These are phyloP conservation scores for Clonostachys rosea DNA, from an alignment of 2,329 filamentous ascomycete species.

Conservation along the genomic window DNA sequence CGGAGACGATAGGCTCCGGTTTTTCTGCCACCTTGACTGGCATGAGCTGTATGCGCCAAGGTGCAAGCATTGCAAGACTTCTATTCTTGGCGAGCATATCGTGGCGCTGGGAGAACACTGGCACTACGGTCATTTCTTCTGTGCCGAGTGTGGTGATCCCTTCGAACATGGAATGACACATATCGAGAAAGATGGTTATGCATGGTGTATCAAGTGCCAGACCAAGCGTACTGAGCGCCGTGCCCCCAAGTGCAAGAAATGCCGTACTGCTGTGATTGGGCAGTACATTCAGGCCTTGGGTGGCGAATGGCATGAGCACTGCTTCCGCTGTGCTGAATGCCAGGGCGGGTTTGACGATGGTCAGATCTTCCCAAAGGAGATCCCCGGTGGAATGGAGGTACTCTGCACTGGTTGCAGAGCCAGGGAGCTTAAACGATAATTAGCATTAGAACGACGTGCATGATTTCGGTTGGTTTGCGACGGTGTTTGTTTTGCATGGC, in stretches of 20 bases:
- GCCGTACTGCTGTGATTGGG: slow-evolving; percentile 79
- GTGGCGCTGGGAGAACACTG: slow-evolving; percentile 92
- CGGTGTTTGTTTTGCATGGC: background rate
- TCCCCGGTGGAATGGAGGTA: slow-evolving; percentile 42
- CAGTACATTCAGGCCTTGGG: slow-evolving; percentile 87
- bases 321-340: slow-evolving; percentile 75
- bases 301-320: slow-evolving; percentile 88
- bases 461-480: background rate
- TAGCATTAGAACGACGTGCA: slow-evolving; percentile 1
- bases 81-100: slow-evolving; percentile 92
- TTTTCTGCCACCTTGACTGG: slow-evolving; percentile 98
- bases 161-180: slow-evolving; percentile 70
- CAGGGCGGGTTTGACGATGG: slow-evolving; percentile 58
- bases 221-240: slow-evolving; percentile 86
- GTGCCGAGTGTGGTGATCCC: slow-evolving; percentile 94
- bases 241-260: slow-evolving; percentile 83
- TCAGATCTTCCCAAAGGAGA: slow-evolving; percentile 58
- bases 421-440: slow-evolving; percentile 51
- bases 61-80: slow-evolving; percentile 94
- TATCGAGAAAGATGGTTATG: slow-evolving; percentile 95
- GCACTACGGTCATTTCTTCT: slow-evolving; percentile 98
- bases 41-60: slow-evolving; percentile 90
- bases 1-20: slow-evolving; percentile 69
- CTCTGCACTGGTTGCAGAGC: slow-evolving; percentile 58
- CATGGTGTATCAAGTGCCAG: slow-evolving; percentile 93